phyloP scores from a whole-genome alignment of 192 early-diverging fungal genomes.

The Podila epicladia region DNA sequence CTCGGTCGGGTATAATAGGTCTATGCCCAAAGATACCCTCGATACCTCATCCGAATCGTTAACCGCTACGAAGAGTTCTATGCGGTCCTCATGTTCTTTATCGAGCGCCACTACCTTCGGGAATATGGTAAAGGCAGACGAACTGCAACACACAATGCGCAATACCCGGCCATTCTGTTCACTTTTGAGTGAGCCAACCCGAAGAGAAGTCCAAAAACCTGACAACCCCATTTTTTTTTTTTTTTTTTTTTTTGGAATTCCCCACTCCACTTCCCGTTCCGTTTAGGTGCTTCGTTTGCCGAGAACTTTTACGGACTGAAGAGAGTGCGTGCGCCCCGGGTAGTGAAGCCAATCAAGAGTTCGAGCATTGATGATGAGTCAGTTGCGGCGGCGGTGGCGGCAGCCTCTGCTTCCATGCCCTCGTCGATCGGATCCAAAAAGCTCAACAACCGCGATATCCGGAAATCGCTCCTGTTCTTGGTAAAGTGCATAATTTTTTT shows the following conservation, averaged over 20 bases:
- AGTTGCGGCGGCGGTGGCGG: slow-evolving; percentile 9
- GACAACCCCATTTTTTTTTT: not conserved
- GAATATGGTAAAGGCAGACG: slow-evolving; percentile 67
- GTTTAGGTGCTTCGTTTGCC: slow-evolving; percentile 79
- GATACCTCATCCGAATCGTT: slow-evolving; percentile 77
- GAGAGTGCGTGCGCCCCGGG: slow-evolving; percentile 65
- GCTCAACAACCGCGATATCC: slow-evolving; percentile 62
- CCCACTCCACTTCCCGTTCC: not conserved
- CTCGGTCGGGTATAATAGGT: slow-evolving; percentile 54
- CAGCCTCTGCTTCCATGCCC: slow-evolving; percentile 8
- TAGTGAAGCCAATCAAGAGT: slow-evolving; percentile 28
- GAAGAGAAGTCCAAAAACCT: not conserved
- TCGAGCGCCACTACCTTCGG: slow-evolving; percentile 87
- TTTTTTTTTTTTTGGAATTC: not conserved
- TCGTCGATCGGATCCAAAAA: slow-evolving; percentile 49
- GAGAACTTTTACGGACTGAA: slow-evolving; percentile 95
- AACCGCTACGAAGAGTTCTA: slow-evolving; percentile 88
- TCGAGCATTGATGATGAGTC: slow-evolving; percentile 44
- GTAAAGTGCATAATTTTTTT: slow-evolving; percentile 36
- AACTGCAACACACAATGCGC: not conserved
- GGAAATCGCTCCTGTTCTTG: slow-evolving; percentile 72
- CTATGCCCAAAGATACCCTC: slow-evolving; percentile 90
- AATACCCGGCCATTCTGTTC: not conserved
- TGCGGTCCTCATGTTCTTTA: slow-evolving; percentile 78
- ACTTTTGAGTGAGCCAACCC: not conserved